Evolutionary conservation across 1,139 yeast genomes (phyloP).

Genomic region (Yamadazyma mexicana): DNA sequence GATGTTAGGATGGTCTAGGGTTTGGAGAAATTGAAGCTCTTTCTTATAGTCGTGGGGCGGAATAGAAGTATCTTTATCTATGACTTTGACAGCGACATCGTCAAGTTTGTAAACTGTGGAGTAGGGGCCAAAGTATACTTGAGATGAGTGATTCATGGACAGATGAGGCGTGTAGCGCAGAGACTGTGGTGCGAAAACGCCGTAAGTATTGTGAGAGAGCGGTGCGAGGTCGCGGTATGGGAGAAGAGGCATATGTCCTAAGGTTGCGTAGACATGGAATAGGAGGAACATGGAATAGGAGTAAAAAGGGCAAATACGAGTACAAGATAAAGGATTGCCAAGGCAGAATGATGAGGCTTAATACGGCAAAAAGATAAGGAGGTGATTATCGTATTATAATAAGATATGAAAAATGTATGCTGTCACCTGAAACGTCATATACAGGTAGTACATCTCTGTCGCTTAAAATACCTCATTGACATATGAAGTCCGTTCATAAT

Average conservation of each 20-base stretch:
- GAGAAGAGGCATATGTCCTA: background rate
- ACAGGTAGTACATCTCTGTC: no score
- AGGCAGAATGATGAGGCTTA: no score
- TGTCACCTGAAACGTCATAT: no score
- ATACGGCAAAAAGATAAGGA: no score
- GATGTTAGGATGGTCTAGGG: constrained; percentile 23
- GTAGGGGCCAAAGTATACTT: constrained; percentile 35
- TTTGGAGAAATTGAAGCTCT: constrained; percentile 31
- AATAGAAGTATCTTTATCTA: constrained; percentile 36
- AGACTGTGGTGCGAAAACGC: background rate
- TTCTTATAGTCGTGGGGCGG: constrained; percentile 41
- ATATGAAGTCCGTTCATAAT: no score
- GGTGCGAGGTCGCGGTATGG: background rate
- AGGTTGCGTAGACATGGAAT: background rate
- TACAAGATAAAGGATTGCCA: no score
- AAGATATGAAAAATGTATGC: no score
- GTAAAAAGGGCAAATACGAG: no score
- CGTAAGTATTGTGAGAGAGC: background rate
- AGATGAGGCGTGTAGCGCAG: no score
- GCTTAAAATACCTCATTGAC: no score
- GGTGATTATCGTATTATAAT: no score
- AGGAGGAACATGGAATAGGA: background rate
- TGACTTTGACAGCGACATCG: constrained; percentile 37
- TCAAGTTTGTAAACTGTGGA: constrained; percentile 34
- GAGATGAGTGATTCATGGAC: constrained; percentile 8